Evolutionary conservation across 176 grass and related monocot genomes (phyloP), one percentile per base, ranked within the genome.

Genomic region (Tillandsia leiboldiana): DNA sequence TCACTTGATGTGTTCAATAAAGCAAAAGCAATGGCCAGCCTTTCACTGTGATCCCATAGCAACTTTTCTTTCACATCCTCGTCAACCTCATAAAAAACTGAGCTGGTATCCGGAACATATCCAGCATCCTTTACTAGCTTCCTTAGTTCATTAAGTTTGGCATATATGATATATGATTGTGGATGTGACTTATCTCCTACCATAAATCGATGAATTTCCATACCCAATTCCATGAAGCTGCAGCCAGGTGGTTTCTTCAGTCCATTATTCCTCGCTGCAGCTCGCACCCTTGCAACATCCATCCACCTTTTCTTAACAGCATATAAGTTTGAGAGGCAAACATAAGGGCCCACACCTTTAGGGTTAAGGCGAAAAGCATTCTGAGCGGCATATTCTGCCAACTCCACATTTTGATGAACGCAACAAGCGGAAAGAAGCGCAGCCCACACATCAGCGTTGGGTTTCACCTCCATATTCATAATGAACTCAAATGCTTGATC

Each of bases 401-500:
- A 66, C 53, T 69, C 66, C 26, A 77, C 28, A 59, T 69, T 69
- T n/a, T 50, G 75, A 61, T 77, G 75, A 77, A 77, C 50, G 65
- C 66, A 11, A 52, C 75, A 77, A 69, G 75, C 64, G 69, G 66
- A 69, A 59, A 77, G 75, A 26, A 77, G 66, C n/a, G 75, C 75
- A 15, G 20, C 66, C 75, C 75, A 77, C 11, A 77, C 66, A 69
- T 77, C 75, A 61, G 53, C 27, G 17, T 59, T 61, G 33, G 53
- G 51, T 50, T 17, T 15, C 20, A 67, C 66, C 57, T 77, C 29
- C 75, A 77, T 62, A 42, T 50, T 52, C 9, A 59, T 69, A 56
- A 84, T 72, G 72, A 88, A 75, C 26, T 83, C 80, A 42, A 73
- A 87, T 4, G 80, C 77, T 77, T 87, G 80, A 20, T 73, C 56